phyloP scores from a whole-genome alignment of 805 yeast genomes.

The Cyberlindnera maritima region DNA sequence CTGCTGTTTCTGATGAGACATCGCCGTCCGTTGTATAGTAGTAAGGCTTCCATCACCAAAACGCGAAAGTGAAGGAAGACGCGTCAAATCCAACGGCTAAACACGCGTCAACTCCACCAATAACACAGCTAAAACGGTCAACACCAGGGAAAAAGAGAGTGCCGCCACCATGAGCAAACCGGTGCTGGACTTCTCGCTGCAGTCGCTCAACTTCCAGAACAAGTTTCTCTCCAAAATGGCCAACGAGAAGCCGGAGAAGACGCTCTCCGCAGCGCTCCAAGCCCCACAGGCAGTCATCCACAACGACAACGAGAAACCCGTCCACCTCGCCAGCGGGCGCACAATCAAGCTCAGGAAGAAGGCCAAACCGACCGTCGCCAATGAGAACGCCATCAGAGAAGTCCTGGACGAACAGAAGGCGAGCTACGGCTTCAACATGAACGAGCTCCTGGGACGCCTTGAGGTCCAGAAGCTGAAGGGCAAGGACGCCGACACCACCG shows the following conservation, averaged over 20 bases:
- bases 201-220: slow-evolving; percentile 22
- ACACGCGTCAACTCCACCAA: not conserved
- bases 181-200: slow-evolving; percentile 19
- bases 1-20: not conserved
- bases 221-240: slow-evolving; percentile 11
- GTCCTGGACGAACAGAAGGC: slow-evolving; percentile 3
- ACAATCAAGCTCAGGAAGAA: slow-evolving; percentile 16
- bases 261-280: not conserved
- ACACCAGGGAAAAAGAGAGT: not conserved
- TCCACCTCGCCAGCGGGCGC: slow-evolving; percentile 20
- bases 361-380: not conserved
- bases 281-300: slow-evolving; percentile 1
- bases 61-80: not conserved
- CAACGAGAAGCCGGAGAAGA: not conserved
- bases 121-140: not conserved
- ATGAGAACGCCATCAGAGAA: not conserved
- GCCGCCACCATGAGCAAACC: slow-evolving; percentile 18
- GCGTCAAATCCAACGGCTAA: not conserved
- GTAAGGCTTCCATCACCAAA: not conserved
- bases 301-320: slow-evolving; percentile 15
- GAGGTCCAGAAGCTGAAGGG: slow-evolving; percentile 24
- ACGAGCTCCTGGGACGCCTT: slow-evolving; percentile 33
- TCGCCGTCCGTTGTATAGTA: too few species aligned
- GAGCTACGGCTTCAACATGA: slow-evolving; percentile 37
- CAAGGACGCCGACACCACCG: not conserved